phyloP scores from a whole-genome alignment of 306 rosid species.

The Vigna reflexopilosa region DNA sequence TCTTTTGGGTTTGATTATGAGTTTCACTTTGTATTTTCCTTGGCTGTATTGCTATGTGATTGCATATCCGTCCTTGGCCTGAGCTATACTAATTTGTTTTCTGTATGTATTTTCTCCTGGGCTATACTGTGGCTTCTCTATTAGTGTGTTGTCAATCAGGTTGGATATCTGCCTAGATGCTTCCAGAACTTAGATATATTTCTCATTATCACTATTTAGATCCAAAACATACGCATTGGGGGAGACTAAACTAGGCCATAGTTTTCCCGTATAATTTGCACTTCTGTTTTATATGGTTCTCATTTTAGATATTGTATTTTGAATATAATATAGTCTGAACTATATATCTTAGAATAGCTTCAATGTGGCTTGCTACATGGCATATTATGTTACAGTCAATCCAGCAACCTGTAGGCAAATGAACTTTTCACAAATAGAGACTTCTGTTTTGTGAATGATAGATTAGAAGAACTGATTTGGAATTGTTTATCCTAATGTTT shows the following conservation, averaged over 20 bases:
- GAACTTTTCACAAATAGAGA: neutral
- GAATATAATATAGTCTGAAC: neutral
- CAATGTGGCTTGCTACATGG: neutral
- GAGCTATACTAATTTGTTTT: neutral
- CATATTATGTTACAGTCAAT: neutral
- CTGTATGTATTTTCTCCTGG: neutral
- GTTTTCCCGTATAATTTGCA: neutral
- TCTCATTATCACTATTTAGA: neutral
- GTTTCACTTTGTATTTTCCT: slow-evolving; percentile 1
- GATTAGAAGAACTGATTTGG: slow-evolving; percentile 16
- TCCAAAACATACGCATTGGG: neutral
- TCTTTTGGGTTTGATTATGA: neutral
- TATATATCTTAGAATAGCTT: slow-evolving; percentile 3
- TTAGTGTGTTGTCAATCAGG: neutral
- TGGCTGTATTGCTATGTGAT: neutral
- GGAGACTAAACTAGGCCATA: neutral
- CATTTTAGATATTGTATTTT: slow-evolving; percentile 22
- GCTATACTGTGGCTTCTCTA: neutral
- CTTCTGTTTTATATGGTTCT: slow-evolving; percentile 2
- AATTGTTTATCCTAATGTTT: slow-evolving; percentile 14
- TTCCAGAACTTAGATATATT: slow-evolving; percentile 1
- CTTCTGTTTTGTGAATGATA: neutral
- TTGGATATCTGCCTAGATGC: slow-evolving; percentile 8
- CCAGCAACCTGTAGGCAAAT: neutral
- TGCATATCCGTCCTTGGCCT: neutral